These are phyloP conservation scores for Pontederia crassipes DNA, from an alignment of 176 grass and related monocot genomes.

Conservation along the genomic window DNA sequence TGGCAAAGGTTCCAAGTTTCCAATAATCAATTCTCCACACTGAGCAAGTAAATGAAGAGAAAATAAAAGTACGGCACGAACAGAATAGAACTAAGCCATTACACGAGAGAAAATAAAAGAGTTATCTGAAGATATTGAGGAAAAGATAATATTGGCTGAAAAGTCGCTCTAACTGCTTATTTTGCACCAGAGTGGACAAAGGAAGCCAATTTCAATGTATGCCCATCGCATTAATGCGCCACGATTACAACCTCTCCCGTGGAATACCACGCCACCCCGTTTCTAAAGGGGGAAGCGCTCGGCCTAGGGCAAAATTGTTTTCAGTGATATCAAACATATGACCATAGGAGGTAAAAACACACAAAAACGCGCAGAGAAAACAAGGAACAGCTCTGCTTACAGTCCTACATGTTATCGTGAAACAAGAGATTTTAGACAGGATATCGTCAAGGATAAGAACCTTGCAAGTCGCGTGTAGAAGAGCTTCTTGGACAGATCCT, in stretches of 20 bases:
- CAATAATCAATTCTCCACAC: too few species aligned
- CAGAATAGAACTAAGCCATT: too few species aligned
- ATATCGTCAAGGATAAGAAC: constrained; percentile 7
- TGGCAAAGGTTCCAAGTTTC: too few species aligned
- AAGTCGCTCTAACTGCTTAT: constrained; percentile 3
- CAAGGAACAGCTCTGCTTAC: too few species aligned
- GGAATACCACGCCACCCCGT: constrained; percentile 25
- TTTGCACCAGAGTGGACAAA: constrained; percentile 2
- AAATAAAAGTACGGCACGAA: too few species aligned
- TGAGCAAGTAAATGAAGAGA: too few species aligned
- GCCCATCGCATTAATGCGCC: constrained; percentile 21
- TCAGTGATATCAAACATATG: background rate
- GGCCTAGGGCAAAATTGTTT: constrained; percentile 12
- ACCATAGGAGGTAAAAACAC: too few species aligned
- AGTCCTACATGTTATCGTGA: too few species aligned
- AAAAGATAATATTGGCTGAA: background rate
- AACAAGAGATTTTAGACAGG: too few species aligned
- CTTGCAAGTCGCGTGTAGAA: constrained; percentile 90
- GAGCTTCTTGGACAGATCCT: constrained; percentile 85
- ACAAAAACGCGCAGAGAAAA: too few species aligned
- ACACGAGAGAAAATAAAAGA: too few species aligned
- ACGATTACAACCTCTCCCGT: constrained; percentile 16
- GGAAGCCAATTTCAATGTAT: constrained; percentile 9
- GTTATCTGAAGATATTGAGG: too few species aligned
- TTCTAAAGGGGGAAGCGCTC: constrained; percentile 14